A percentile compares a stretch with the other conserved stretches of the same genome.
phyloP scores from a whole-genome alignment of 148 eudicot species.

The Fagopyrum tataricum region DNA sequence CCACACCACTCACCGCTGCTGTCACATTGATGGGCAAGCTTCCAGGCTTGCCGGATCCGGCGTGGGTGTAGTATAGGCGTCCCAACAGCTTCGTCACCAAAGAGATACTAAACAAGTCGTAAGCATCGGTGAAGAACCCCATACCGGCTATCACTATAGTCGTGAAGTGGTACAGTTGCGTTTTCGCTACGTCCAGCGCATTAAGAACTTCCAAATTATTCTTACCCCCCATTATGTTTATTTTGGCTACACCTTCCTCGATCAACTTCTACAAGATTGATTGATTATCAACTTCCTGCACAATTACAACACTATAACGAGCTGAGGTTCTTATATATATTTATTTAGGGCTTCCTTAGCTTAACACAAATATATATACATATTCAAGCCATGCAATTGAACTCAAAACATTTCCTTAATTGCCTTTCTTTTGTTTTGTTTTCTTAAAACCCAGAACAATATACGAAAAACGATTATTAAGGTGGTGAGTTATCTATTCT shows the following conservation, averaged over 20 bases:
- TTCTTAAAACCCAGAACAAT: too few species aligned
- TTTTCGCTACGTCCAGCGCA: background rate
- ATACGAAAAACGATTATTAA: too few species aligned
- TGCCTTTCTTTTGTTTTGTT: too few species aligned
- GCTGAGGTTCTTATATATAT: too few species aligned
- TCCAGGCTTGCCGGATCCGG: background rate
- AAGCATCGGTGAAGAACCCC: conserved; percentile 7
- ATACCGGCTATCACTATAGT: background rate
- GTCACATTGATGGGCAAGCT: background rate
- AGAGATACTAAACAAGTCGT: conserved; percentile 3
- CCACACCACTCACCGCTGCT: background rate
- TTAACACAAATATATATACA: background rate
- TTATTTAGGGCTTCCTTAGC: background rate
- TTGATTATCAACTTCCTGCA: background rate
- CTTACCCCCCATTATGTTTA: background rate
- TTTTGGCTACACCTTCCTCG: background rate
- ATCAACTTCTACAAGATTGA: background rate
- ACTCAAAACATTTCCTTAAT: too few species aligned
- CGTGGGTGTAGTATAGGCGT: background rate
- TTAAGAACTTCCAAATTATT: background rate
- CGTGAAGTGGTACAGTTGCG: background rate
- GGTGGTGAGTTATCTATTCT: too few species aligned
- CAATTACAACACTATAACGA: background rate
- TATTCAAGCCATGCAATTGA: background rate
- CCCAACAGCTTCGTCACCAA: background rate